Evolutionary conservation across 169 alveolate genomes (phyloP), one percentile per base, ranked within the genome.

Genomic region (Plasmodium ovale): DNA sequence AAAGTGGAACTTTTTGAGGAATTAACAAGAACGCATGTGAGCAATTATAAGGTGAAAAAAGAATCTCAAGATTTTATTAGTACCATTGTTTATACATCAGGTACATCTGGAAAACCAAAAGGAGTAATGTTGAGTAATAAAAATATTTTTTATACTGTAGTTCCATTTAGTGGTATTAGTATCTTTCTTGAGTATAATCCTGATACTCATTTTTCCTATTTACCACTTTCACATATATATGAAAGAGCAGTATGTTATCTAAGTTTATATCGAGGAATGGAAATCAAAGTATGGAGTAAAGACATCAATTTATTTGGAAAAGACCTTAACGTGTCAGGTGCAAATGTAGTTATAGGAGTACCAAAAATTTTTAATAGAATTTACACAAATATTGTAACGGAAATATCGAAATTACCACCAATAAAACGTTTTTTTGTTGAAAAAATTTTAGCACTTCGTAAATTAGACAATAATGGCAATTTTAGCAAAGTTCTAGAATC

Each of bases 81-180:
- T 88, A 97, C 99, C 3, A 94, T 98, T 25, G 98, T 98, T 47
- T 98, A 97, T 91, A 98, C 99, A 7, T 96, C 99, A 5, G 99
- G 99, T 16, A 98, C 99, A 3, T 98, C 99, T 37, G 99, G 99
- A 69, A 77, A 73, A 42, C 99, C 99, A 6, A 98, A 98, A 94
- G 99, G 99, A 35, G 99, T 97, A 10, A 95, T 98, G 96, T 79
- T 98, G 58, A 93, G 99, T 3, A 82, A 98, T 44, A 56, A 87
- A 37, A 87, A 87, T 70, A 29, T 94, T 47, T 79, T 33, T 58
- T 35, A 51, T 56, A 37, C 60, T 0, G 23, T 82, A 3, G 10
- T 33, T 2, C 71, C 90, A 25, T n/a, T 35, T 27, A 44, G 56
- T 25, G 9, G 21, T 12, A 14, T 7, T 6, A 33, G 47, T 3